Percentiles rank a stretch among this genome's conserved stretches.
phyloP scores from a whole-genome alignment of 306 rosid species.

The Casuarina cunninghamiana region DNA sequence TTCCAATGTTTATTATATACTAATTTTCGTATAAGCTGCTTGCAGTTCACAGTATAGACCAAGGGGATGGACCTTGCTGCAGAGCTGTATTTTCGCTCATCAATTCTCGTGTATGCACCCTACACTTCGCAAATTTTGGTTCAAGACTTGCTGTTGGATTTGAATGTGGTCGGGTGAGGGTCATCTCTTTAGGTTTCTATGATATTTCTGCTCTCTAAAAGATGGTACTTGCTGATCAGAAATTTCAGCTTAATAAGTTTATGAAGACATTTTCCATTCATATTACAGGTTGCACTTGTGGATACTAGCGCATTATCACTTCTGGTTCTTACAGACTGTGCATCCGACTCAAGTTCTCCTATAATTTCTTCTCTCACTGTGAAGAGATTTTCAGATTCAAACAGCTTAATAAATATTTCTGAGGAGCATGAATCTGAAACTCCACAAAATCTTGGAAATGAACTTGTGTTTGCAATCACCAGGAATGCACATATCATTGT shows the following conservation, averaged over 20 bases:
- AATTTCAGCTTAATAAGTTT: slow-evolving; percentile 26
- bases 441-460: slow-evolving; percentile 42
- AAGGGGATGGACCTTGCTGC: slow-evolving; percentile 63
- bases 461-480: slow-evolving; percentile 49
- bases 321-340: slow-evolving; percentile 56
- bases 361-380: slow-evolving; percentile 57
- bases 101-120: slow-evolving; percentile 55
- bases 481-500: slow-evolving; percentile 51
- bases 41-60: slow-evolving; percentile 52
- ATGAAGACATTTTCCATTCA: slow-evolving; percentile 25
- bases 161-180: slow-evolving; percentile 74
- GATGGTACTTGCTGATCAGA: slow-evolving; percentile 17
- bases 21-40: slow-evolving; percentile 32
- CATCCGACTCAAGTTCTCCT: slow-evolving; percentile 52
- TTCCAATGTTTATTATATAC: slow-evolving; percentile 21
- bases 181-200: slow-evolving; percentile 22
- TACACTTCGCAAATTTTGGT: slow-evolving; percentile 64
- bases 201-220: slow-evolving; percentile 14
- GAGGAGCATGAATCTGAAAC: slow-evolving; percentile 44
- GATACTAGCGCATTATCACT: slow-evolving; percentile 58
- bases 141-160: slow-evolving; percentile 65
- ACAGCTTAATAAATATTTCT: slow-evolving; percentile 34
- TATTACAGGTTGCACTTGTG: slow-evolving; percentile 81
- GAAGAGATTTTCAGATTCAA: slow-evolving; percentile 46
- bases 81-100: slow-evolving; percentile 59